Evolutionary conservation across 805 yeast species (phyloP).

Genomic region (Cyberlindnera mycetangii): DNA sequence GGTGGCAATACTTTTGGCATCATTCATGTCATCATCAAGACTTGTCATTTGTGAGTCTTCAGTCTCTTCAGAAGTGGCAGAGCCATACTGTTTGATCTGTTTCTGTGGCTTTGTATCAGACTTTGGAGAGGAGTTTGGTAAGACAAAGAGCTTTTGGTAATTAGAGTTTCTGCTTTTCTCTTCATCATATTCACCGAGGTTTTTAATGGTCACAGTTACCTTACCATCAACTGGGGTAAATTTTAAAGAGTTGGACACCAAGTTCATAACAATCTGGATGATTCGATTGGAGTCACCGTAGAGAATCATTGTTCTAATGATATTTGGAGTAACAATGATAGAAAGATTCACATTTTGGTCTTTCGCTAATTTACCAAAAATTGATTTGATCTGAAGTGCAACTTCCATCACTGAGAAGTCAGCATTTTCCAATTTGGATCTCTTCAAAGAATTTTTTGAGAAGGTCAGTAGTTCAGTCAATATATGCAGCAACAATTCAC

Average conservation of each 20-base stretch:
- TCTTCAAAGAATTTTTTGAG: slow-evolving; percentile 84
- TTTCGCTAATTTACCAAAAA: slow-evolving; percentile 74
- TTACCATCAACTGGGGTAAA: slow-evolving; percentile 89
- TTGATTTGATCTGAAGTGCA: slow-evolving; percentile 79
- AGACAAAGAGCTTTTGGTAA: slow-evolving; percentile 46
- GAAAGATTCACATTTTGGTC: slow-evolving; percentile 72
- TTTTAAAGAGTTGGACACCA: slow-evolving; percentile 86
- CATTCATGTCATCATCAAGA: slow-evolving; percentile 13
- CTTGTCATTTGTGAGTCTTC: slow-evolving; percentile 10
- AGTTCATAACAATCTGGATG: slow-evolving; percentile 87
- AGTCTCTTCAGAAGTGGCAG: slow-evolving; percentile 13
- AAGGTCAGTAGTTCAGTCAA: slow-evolving; percentile 88
- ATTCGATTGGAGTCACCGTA: slow-evolving; percentile 90
- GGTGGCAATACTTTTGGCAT: slow-evolving; percentile 21
- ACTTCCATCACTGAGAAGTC: slow-evolving; percentile 79
- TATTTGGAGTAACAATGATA: slow-evolving; percentile 60
- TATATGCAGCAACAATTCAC: slow-evolving; percentile 84
- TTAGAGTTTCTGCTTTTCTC: slow-evolving; percentile 39
- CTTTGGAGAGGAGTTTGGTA: slow-evolving; percentile 13
- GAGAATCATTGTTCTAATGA: slow-evolving; percentile 58
- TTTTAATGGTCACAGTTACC: slow-evolving; percentile 59
- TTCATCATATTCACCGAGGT: slow-evolving; percentile 72
- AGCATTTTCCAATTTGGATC: slow-evolving; percentile 78
- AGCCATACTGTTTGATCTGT: background rate
- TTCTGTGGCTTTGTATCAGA: slow-evolving; percentile 3